A percentile compares a stretch with the other conserved stretches of the same genome.
Conservation (phyloP, 1,284 basidiomycete genomes). For the Ganoderma multipileum region DNA sequence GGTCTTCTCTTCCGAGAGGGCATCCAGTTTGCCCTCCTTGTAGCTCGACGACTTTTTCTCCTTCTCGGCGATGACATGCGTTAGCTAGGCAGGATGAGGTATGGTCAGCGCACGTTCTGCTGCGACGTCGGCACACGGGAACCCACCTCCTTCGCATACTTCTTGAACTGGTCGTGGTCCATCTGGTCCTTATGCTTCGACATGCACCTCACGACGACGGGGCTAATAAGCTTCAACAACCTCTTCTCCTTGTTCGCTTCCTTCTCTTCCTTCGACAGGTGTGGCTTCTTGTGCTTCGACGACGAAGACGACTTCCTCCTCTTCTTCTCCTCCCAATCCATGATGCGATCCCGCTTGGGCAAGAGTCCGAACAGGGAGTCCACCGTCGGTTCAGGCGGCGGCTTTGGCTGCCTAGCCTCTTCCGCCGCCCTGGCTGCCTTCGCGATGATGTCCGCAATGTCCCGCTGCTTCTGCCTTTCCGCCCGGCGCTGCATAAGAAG, state of each 20-base stretch:
- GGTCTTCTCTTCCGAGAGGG: slow-evolving; percentile 86
- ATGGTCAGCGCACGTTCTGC: slow-evolving; percentile 2
- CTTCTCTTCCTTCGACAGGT: slow-evolving; percentile 58
- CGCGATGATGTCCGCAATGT: slow-evolving; percentile 56
- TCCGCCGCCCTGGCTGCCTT: slow-evolving; percentile 52
- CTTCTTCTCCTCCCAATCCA: slow-evolving; percentile 43
- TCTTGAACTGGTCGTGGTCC: slow-evolving; percentile 91
- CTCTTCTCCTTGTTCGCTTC: slow-evolving; percentile 83
- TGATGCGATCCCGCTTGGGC: slow-evolving; percentile 7
- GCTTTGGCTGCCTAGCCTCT: slow-evolving; percentile 36
- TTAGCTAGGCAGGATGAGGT: slow-evolving; percentile 56
- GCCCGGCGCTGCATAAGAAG: slow-evolving; percentile 15
- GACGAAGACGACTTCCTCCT: slow-evolving; percentile 28
- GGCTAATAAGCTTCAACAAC: slow-evolving; percentile 85
- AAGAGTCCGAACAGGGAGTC: slow-evolving; percentile 1
- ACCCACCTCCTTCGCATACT: slow-evolving; percentile 90
- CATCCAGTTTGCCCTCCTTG: slow-evolving; percentile 71
- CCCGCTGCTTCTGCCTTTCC: slow-evolving; percentile 31
- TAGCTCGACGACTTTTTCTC: slow-evolving; percentile 92
- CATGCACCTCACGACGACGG: slow-evolving; percentile 91
- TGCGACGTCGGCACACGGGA: background rate
- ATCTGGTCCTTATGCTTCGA: slow-evolving; percentile 86
- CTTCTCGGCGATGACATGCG: slow-evolving; percentile 85
- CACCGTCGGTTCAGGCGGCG: slow-evolving; percentile 19
- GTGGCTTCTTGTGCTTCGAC: slow-evolving; percentile 47